Percentiles rank a stretch among this genome's conserved stretches.
Conservation (phyloP, 805 yeast genomes). For the Myxozyma sirexii region DNA sequence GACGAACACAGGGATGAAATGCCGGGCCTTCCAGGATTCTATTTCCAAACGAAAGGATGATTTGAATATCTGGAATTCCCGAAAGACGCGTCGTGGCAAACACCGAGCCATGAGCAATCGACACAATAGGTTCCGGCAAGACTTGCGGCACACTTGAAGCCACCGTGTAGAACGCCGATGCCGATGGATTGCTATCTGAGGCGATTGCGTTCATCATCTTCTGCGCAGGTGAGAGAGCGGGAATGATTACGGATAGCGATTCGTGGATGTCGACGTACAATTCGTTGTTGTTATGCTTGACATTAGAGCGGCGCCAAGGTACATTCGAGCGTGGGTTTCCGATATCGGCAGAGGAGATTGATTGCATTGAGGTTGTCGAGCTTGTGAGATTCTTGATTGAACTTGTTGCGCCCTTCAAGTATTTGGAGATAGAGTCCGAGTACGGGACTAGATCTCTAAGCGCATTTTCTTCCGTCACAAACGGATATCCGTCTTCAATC, state of each 20-base stretch:
- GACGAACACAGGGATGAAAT: slow-evolving; percentile 70
- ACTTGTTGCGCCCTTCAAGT: slow-evolving; percentile 45
- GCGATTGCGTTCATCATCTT: slow-evolving; percentile 19
- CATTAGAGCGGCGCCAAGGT: slow-evolving; percentile 81
- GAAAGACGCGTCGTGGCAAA: slow-evolving; percentile 69
- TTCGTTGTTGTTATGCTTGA: slow-evolving; percentile 79
- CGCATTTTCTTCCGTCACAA: slow-evolving; percentile 68
- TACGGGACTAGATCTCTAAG: slow-evolving; percentile 71
- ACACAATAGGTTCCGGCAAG: slow-evolving; percentile 36
- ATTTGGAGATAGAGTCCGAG: slow-evolving; percentile 56
- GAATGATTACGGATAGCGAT: slow-evolving; percentile 39
- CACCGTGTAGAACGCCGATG: slow-evolving; percentile 39
- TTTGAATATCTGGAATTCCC: slow-evolving; percentile 72
- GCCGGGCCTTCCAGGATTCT: slow-evolving; percentile 48
- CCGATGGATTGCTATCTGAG: slow-evolving; percentile 8
- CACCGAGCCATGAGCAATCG: slow-evolving; percentile 61
- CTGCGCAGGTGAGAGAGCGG: slow-evolving; percentile 29
- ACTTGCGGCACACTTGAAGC: slow-evolving; percentile 23
- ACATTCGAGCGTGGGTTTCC: slow-evolving; percentile 40
- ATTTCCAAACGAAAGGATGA: slow-evolving; percentile 49
- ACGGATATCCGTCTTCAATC: slow-evolving; percentile 77
- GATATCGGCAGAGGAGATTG: slow-evolving; percentile 17
- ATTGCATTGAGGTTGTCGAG: slow-evolving; percentile 20
- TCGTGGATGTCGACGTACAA: slow-evolving; percentile 83
- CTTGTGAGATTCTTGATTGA: slow-evolving; percentile 32